These are phyloP conservation scores for Calonectria pteridis DNA, from an alignment of 2,329 filamentous ascomycete species.

Conservation along the genomic window DNA sequence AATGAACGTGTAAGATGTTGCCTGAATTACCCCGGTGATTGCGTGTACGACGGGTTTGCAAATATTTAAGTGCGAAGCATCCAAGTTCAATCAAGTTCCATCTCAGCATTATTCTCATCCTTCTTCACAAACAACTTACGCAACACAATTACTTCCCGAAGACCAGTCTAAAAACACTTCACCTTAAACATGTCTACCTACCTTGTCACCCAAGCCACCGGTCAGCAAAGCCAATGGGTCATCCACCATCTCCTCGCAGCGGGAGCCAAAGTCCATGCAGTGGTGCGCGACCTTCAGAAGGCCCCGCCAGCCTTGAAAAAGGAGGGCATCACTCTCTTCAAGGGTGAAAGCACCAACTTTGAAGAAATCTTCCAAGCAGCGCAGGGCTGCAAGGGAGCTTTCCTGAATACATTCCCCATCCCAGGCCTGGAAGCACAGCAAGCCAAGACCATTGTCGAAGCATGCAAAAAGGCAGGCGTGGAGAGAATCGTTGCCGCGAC, in stretches of 20 bases:
- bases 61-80: neutral
- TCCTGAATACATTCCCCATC: slow-evolving; percentile 44
- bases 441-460: slow-evolving; percentile 48
- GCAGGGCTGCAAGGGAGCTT: slow-evolving; percentile 49
- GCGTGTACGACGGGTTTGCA: neutral
- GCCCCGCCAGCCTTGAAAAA: slow-evolving; percentile 40
- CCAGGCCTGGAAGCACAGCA: slow-evolving; percentile 47
- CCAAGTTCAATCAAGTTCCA: neutral
- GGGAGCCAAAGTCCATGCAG: slow-evolving; percentile 50
- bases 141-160: neutral
- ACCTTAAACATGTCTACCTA: slow-evolving; percentile 46
- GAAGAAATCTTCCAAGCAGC: slow-evolving; percentile 48
- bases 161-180: neutral
- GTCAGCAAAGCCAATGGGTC: slow-evolving; percentile 47
- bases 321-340: slow-evolving; percentile 48
- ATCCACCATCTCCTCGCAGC: slow-evolving; percentile 50
- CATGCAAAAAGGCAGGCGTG: slow-evolving; percentile 49
- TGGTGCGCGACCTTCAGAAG: slow-evolving; percentile 51
- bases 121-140: neutral
- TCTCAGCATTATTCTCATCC: neutral
- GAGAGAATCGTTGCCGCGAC: slow-evolving; percentile 46
- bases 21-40: neutral
- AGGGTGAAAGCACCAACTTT: slow-evolving; percentile 50
- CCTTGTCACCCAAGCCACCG: slow-evolving; percentile 52
- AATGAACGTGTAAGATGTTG: neutral